Evolutionary conservation across 352 stramenopile species (phyloP), one percentile per base, ranked within the genome.

Genomic region (Albugo laibachii): DNA sequence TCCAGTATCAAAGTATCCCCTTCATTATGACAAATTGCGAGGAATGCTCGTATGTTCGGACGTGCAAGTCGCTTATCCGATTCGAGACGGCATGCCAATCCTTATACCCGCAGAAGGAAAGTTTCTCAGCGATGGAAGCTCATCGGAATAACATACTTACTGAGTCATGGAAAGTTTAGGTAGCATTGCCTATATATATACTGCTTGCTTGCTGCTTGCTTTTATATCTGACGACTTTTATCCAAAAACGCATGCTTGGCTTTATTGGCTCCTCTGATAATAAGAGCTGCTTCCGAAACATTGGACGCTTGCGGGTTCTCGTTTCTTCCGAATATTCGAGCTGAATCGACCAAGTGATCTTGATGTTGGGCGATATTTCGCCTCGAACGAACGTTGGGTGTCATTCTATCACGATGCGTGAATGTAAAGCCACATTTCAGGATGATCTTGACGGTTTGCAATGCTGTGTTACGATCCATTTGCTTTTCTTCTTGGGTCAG

Each of bases 51-150:
- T 92, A 47, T 88, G 75, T 53, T 65, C 80, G 42, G 69, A 92
- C 54, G 85, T 92, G 50, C 63, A 66, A 52, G 75, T 92, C 35
- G 65, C 76, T 60, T 92, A 92, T 38, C 78, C 78, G n/a, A 85
- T 92, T 49, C 74, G 64, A 44, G 19, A 77, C 20, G 73, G 78
- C 24, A 52, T 83, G 4, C 73, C 78, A 1, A 55, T 83, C 55
- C 64, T 92, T 24, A 65, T 92, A 36, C 79, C 79, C 0, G 67
- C 60, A 5, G 76, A 88, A 55, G 78, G 72, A 35, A 70, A 73
- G 21, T 56, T 91, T 18, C 52, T 91, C n/a, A 57, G 62, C 20
- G 61, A 68, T 31, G 4, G 36, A 53, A 47, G 14, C 2, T 34
- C 20, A 46, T 14, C 14, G 19, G n/a, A n/a, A 11, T 19, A 27